Percentiles rank a stretch among this genome's conserved stretches.
phyloP scores from a whole-genome alignment of 176 grass and related monocot species.

The Hordeum marinum region DNA sequence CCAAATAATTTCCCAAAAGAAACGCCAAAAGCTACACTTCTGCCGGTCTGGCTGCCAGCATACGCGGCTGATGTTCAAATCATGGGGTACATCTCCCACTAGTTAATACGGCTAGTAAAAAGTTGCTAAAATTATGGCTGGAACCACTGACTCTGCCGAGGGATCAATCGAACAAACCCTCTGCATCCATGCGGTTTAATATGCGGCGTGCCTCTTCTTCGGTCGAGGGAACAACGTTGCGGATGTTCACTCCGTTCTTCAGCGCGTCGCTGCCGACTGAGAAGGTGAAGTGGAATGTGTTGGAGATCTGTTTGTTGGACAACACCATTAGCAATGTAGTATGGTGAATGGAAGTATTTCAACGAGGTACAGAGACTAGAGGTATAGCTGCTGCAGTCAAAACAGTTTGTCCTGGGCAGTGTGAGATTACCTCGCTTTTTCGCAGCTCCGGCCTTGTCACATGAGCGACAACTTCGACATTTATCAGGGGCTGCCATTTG shows the following conservation, averaged over 20 bases:
- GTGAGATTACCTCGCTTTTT: slow-evolving; percentile 63
- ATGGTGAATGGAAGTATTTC: background rate
- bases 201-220: slow-evolving; percentile 84
- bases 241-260: slow-evolving; percentile 70
- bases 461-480: slow-evolving; percentile 92
- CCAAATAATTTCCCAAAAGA: background rate
- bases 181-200: slow-evolving; percentile 74
- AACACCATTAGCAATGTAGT: background rate
- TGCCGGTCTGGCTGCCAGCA: slow-evolving; percentile 7
- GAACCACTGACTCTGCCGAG: background rate
- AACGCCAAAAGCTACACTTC: background rate
- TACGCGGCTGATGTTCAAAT: slow-evolving; percentile 1
- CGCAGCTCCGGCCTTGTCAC: slow-evolving; percentile 93
- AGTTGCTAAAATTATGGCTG: background rate
- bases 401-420: background rate
- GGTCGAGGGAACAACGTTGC: slow-evolving; percentile 84
- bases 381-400: background rate
- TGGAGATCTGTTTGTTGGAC: slow-evolving; percentile 56
- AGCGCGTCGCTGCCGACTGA: slow-evolving; percentile 55
- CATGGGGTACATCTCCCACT: background rate
- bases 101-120: background rate
- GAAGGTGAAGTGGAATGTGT: slow-evolving; percentile 96
- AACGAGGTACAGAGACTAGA: background rate
- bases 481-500: slow-evolving; percentile 72
- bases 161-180: slow-evolving; percentile 40